phyloP scores from a whole-genome alignment of 2,329 filamentous ascomycete genomes.

The Fusarium sterilihyphosum region DNA sequence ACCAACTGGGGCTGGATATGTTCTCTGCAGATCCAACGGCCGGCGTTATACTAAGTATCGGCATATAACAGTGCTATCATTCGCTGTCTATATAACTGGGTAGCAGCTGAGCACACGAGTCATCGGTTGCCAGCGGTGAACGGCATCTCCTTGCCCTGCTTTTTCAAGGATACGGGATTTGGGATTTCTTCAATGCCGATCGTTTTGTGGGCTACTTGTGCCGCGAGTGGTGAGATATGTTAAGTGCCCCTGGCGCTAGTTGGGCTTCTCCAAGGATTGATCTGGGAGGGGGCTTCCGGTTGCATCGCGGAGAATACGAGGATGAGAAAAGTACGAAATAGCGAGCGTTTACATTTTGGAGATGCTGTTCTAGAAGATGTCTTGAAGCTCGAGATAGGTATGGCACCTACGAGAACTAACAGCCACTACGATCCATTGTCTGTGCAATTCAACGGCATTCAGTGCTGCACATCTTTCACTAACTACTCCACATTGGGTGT shows the following conservation, averaged over 20 bases:
- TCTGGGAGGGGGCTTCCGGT: not conserved
- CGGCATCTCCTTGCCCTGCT: not conserved
- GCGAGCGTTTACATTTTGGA: not conserved
- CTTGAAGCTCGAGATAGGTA: not conserved
- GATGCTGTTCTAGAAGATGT: not conserved
- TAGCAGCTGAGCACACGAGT: not conserved
- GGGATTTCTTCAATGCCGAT: slow-evolving; percentile 7
- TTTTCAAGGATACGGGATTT: not conserved
- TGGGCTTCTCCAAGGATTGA: not conserved
- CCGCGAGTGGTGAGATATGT: not conserved
- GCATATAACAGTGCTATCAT: not conserved
- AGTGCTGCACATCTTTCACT: not conserved
- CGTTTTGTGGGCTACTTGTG: not conserved
- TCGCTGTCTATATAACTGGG: not conserved
- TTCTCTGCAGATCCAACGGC: not conserved
- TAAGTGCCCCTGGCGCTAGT: not conserved
- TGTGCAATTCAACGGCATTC: not conserved
- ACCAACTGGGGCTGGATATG: not conserved
- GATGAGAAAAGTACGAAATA: rapidly evolving
- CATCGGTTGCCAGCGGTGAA: not conserved
- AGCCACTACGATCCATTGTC: not conserved
- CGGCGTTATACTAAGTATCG: not conserved
- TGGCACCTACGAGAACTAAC: not conserved
- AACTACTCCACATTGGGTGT: not conserved
- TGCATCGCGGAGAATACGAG: not conserved